Percentiles rank a stretch among this genome's conserved stretches.
phyloP scores from a whole-genome alignment of 495 filamentous ascomycete genomes.

The Lophiostoma macrostomum region DNA sequence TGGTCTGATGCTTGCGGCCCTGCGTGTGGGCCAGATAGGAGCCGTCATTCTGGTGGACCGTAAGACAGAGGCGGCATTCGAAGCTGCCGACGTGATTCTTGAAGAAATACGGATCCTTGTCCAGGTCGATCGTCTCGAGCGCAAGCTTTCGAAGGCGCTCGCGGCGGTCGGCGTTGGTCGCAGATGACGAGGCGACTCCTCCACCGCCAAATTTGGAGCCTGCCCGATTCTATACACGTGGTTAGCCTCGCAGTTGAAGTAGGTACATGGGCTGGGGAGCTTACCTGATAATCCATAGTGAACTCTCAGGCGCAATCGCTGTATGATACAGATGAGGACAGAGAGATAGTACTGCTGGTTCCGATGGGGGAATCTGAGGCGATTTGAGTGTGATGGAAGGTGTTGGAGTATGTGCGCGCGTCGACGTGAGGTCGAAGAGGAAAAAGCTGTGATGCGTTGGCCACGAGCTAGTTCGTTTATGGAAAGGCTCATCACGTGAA shows the following conservation, averaged over 20 bases:
- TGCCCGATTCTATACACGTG: conserved; percentile 71
- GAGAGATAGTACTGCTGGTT: too few relatives aligned
- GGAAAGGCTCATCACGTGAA: too few relatives aligned
- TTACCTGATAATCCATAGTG: conserved; percentile 62
- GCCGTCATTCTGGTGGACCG: conserved; percentile 99
- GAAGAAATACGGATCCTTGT: conserved; percentile 99
- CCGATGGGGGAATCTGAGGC: too few relatives aligned
- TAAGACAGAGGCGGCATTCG: conserved; percentile 95
- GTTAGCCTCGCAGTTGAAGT: neutral
- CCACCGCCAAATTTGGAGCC: conserved; percentile 98
- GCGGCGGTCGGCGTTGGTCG: conserved; percentile 93
- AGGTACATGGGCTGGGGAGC: conserved; percentile 4
- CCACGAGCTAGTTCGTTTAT: too few relatives aligned
- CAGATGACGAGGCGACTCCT: conserved; percentile 88
- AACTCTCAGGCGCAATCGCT: neutral
- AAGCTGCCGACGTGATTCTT: conserved; percentile 98
- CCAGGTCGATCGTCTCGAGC: conserved; percentile 96
- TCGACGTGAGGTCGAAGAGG: too few relatives aligned
- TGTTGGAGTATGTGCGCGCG: too few relatives aligned
- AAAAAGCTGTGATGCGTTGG: too few relatives aligned
- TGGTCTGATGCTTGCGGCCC: conserved; percentile 98
- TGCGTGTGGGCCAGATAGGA: conserved; percentile 99
- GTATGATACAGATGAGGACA: too few relatives aligned
- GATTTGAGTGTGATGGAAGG: too few relatives aligned
- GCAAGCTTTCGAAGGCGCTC: conserved; percentile 97